phyloP scores from a whole-genome alignment of 768 basidiomycete genomes.

The Amanita muscaria region DNA sequence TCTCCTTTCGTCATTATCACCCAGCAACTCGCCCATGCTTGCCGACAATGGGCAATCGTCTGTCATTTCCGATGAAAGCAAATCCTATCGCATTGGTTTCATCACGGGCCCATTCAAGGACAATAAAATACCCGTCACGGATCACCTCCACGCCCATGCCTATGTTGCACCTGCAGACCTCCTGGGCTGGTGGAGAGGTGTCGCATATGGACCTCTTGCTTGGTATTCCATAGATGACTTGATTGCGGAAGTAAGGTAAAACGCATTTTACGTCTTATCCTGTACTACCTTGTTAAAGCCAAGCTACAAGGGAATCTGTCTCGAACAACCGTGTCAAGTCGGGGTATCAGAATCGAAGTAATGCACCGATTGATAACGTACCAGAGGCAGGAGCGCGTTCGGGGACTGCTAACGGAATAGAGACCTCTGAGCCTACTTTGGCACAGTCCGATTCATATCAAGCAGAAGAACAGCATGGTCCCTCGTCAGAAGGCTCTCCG shows the following conservation, averaged over 20 bases:
- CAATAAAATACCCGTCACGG: constrained; percentile 68
- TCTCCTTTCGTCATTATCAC: constrained; percentile 38
- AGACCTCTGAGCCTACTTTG: constrained; percentile 47
- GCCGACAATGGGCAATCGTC: constrained; percentile 23
- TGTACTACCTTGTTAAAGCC: not conserved
- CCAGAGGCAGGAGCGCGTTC: constrained; percentile 61
- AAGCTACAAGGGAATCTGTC: constrained; percentile 56
- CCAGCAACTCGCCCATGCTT: constrained; percentile 26
- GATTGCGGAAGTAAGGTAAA: constrained; percentile 72
- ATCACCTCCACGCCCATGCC: constrained; percentile 73
- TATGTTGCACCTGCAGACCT: constrained; percentile 57
- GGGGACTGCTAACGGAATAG: constrained; percentile 57
- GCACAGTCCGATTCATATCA: constrained; percentile 33
- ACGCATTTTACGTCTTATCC: constrained; percentile 4
- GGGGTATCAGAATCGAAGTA: constrained; percentile 47
- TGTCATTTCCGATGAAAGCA: constrained; percentile 22
- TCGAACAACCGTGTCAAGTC: constrained; percentile 83
- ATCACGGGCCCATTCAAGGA: constrained; percentile 74
- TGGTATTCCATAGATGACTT: constrained; percentile 76
- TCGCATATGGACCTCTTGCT: constrained; percentile 58
- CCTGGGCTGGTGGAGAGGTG: constrained; percentile 63
- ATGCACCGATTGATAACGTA: constrained; percentile 65
- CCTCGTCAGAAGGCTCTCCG: constrained; percentile 15
- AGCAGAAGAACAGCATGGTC: constrained; percentile 31
- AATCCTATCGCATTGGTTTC: constrained; percentile 59